Evolutionary conservation across 495 filamentous ascomycete species (phyloP).

Genomic region (Lentithecium fluviatile): DNA sequence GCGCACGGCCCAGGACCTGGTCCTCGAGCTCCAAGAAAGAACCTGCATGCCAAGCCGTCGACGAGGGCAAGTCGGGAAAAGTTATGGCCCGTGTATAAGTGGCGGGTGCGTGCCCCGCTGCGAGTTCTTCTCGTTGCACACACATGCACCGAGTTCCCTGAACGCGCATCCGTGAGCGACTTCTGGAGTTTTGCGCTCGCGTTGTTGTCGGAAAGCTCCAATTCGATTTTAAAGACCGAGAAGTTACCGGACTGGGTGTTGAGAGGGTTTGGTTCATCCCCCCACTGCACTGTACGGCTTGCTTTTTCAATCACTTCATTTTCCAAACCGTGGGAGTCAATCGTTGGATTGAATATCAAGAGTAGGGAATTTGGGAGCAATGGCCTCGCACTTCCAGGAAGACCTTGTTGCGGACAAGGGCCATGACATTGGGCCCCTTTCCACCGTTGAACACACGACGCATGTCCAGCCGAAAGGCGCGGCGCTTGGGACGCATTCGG

Average conservation of each 20-base stretch:
- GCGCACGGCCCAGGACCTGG: conserved; percentile 2
- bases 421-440: conserved; percentile 32
- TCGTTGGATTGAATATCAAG: too few relatives aligned
- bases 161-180: conserved; percentile 44
- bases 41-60: conserved; percentile 1
- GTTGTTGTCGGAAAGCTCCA: conserved; percentile 40
- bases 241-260: too few relatives aligned
- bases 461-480: conserved; percentile 37
- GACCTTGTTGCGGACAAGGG: conserved; percentile 24
- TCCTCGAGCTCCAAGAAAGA: conserved; percentile 10
- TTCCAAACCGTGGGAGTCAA: too few relatives aligned
- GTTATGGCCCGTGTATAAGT: conserved; percentile 9
- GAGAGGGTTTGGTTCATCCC: too few relatives aligned
- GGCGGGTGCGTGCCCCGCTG: conserved; percentile 10
- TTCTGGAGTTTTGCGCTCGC: conserved; percentile 47
- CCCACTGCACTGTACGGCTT: neutral
- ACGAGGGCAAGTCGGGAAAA: conserved; percentile 1
- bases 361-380: too few relatives aligned
- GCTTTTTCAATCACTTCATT: neutral
- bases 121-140: too few relatives aligned
- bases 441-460: conserved; percentile 28
- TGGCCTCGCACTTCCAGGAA: conserved; percentile 14
- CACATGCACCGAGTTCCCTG: too few relatives aligned
- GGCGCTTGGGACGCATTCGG: conserved; percentile 7
- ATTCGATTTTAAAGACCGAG: conserved; percentile 5